Conservation (phyloP, 1,284 basidiomycete genomes). For the Abortiporus biennis region DNA sequence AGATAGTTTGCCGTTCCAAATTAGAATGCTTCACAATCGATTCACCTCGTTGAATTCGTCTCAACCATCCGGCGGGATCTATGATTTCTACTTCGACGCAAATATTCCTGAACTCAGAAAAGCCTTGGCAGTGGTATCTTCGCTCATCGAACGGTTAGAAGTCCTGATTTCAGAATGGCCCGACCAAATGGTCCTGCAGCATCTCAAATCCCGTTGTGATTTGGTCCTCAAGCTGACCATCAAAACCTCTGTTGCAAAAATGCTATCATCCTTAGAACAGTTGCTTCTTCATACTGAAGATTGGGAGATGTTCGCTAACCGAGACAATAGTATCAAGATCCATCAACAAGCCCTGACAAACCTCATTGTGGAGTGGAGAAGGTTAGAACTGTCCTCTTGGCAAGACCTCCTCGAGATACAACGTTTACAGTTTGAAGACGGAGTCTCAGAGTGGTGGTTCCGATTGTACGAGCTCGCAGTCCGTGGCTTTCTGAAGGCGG, state of each 20-base stretch:
- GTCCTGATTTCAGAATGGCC: slow-evolving; percentile 81
- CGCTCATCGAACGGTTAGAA: slow-evolving; percentile 49
- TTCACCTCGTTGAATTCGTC: slow-evolving; percentile 16
- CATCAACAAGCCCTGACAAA: slow-evolving; percentile 65
- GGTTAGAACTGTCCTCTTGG: slow-evolving; percentile 89
- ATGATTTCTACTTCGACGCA: slow-evolving; percentile 79
- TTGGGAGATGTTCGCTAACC: slow-evolving; percentile 94
- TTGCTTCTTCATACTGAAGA: slow-evolving; percentile 88
- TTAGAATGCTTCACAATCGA: slow-evolving; percentile 35
- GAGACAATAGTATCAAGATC: slow-evolving; percentile 72
- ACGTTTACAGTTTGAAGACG: slow-evolving; percentile 49
- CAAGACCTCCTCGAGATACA: slow-evolving; percentile 76
- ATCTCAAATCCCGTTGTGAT: slow-evolving; percentile 76
- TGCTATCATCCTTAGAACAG: slow-evolving; percentile 84
- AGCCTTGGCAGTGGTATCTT: slow-evolving; percentile 45
- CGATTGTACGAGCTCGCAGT: slow-evolving; percentile 80
- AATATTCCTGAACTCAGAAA: slow-evolving; percentile 70
- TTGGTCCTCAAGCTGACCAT: slow-evolving; percentile 62
- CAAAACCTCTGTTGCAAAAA: slow-evolving; percentile 74
- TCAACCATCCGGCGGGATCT: slow-evolving; percentile 22
- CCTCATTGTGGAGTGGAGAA: slow-evolving; percentile 88
- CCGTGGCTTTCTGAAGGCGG: slow-evolving; percentile 54
- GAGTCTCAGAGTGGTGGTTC: slow-evolving; percentile 88
- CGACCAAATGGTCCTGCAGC: slow-evolving; percentile 93
- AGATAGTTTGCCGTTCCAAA: slow-evolving; percentile 41